Percentiles rank a stretch among this genome's conserved stretches.
Evolutionary conservation across 805 yeast species (phyloP).

Genomic region (Sugiyamaella mastotermitis): DNA sequence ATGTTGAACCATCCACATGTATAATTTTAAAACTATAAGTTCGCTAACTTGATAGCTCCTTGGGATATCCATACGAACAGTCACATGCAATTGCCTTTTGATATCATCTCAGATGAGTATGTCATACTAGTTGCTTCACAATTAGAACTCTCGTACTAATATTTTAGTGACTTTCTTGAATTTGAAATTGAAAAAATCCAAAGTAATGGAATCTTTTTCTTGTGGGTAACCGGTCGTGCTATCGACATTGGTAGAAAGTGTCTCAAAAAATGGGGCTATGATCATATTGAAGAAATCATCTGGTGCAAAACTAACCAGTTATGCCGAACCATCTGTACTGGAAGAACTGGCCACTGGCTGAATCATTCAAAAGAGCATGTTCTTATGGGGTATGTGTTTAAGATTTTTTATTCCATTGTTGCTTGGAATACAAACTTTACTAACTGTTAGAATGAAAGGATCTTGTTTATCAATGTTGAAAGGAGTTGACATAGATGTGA

Average conservation of each 20-base stretch:
- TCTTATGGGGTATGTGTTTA: slow-evolving; percentile 58
- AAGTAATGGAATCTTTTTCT: slow-evolving; percentile 72
- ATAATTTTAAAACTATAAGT: not conserved
- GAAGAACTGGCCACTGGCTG: slow-evolving; percentile 95
- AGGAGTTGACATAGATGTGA: slow-evolving; percentile 64
- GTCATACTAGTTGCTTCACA: slow-evolving; percentile 43
- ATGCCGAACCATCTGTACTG: slow-evolving; percentile 85
- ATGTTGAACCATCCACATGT: slow-evolving; percentile 5
- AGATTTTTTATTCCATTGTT: too few relatives aligned
- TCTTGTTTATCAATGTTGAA: slow-evolving; percentile 63
- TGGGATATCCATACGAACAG: slow-evolving; percentile 92
- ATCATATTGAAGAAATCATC: slow-evolving; percentile 67
- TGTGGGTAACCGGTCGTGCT: slow-evolving; percentile 96
- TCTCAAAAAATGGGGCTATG: slow-evolving; percentile 76
- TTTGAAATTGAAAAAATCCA: slow-evolving; percentile 66
- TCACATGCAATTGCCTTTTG: slow-evolving; percentile 16
- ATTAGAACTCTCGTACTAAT: slow-evolving; percentile 37
- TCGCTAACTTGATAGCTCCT: slow-evolving; percentile 42
- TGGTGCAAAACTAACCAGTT: slow-evolving; percentile 92
- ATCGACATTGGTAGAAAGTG: slow-evolving; percentile 82
- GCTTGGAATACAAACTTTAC: not conserved
- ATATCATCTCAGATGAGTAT: slow-evolving; percentile 20
- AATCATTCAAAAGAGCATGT: slow-evolving; percentile 92
- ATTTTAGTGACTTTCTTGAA: slow-evolving; percentile 63
- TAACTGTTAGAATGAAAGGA: slow-evolving; percentile 50